Conservation (phyloP, 2,329 filamentous ascomycete species). For the Magnaporthales sp. region DNA sequence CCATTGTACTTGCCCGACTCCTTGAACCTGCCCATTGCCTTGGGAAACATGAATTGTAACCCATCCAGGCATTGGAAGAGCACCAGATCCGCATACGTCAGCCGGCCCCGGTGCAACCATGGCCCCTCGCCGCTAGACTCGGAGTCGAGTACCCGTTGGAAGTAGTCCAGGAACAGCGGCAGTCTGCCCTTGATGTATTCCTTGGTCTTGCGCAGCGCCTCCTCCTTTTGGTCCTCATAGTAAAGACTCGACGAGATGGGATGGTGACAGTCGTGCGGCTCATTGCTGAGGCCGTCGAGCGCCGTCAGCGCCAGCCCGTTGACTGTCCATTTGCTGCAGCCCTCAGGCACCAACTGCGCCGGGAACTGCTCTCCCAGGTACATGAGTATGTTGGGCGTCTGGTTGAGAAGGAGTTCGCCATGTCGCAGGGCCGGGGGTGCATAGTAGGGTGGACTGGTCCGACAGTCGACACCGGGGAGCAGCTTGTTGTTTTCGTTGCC, state of each 20-base stretch:
- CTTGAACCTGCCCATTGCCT: slow-evolving; percentile 48
- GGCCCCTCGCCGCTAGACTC: slow-evolving; percentile 9
- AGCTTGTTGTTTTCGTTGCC: slow-evolving; percentile 32
- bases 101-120: slow-evolving; percentile 46
- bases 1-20: slow-evolving; percentile 46
- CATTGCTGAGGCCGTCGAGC: slow-evolving; percentile 60
- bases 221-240: slow-evolving; percentile 70
- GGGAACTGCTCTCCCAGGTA: slow-evolving; percentile 55
- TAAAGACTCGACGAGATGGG: slow-evolving; percentile 50
- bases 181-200: slow-evolving; percentile 54
- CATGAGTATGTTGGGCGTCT: slow-evolving; percentile 64
- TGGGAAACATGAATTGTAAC: slow-evolving; percentile 60
- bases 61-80: slow-evolving; percentile 61
- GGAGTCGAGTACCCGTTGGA: slow-evolving; percentile 52
- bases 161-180: slow-evolving; percentile 65
- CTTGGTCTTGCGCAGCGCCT: slow-evolving; percentile 46
- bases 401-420: slow-evolving; percentile 53
- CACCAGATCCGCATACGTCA: slow-evolving; percentile 67
- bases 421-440: slow-evolving; percentile 60
- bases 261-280: slow-evolving; percentile 70
- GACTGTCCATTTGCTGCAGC: slow-evolving; percentile 43
- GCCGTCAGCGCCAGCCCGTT: slow-evolving; percentile 60
- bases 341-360: slow-evolving; percentile 32
- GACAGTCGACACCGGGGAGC: slow-evolving; percentile 34
- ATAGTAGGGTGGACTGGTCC: slow-evolving; percentile 52